A percentile compares a stretch with the other conserved stretches of the same genome.
Conservation (phyloP, 192 early-diverging fungal genomes). For the Backusella macrospora region DNA sequence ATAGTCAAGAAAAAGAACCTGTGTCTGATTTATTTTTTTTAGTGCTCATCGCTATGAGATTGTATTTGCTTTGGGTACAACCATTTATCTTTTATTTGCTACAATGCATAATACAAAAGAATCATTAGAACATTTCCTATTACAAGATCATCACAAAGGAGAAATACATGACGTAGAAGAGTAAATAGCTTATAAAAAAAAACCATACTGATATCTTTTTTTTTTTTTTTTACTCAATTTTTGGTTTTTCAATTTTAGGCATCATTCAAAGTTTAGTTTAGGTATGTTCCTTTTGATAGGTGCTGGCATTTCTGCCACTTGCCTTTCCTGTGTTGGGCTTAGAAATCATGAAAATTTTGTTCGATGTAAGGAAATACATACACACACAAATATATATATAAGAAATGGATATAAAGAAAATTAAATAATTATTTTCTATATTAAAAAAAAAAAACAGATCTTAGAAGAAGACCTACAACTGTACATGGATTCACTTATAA, state of each 20-base stretch:
- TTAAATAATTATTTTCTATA: background rate
- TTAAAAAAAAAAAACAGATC: slow-evolving; percentile 15
- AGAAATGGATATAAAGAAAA: background rate
- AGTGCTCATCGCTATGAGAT: slow-evolving; percentile 58
- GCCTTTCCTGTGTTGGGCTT: slow-evolving; percentile 49
- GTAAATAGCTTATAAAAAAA: background rate
- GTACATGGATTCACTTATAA: slow-evolving; percentile 42
- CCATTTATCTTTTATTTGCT: slow-evolving; percentile 58
- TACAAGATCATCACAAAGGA: slow-evolving; percentile 51
- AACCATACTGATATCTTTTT: too few relatives aligned
- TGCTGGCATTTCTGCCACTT: slow-evolving; percentile 42
- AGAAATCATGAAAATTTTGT: slow-evolving; percentile 57
- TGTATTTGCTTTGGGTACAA: slow-evolving; percentile 52
- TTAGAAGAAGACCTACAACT: slow-evolving; percentile 32
- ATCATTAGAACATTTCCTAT: slow-evolving; percentile 58
- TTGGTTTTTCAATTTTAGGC: background rate
- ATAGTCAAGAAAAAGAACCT: background rate
- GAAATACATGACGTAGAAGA: slow-evolving; percentile 27
- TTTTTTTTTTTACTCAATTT: background rate
- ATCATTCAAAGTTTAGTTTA: slow-evolving; percentile 9
- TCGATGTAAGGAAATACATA: slow-evolving; percentile 38
- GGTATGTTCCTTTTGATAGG: slow-evolving; percentile 43
- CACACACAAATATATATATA: too few relatives aligned
- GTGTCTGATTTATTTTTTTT: background rate
- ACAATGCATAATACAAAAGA: slow-evolving; percentile 63